Evolutionary conservation across 2,329 filamentous ascomycete species (phyloP).

Genomic region (Fusarium haematococcum): DNA sequence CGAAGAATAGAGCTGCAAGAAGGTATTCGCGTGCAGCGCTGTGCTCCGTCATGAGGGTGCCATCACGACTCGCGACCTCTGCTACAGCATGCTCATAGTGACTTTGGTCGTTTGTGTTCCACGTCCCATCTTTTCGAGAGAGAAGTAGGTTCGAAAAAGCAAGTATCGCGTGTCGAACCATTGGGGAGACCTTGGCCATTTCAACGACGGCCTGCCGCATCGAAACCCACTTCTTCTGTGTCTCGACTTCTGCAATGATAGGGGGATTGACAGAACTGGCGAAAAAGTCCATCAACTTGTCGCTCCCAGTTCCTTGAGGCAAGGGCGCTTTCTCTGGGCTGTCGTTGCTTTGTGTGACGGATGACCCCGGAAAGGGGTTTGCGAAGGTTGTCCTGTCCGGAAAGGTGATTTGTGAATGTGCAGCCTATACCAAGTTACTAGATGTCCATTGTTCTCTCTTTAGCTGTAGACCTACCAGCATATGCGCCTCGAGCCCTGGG

Average conservation of each 20-base stretch:
- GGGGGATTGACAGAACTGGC: constrained; percentile 61
- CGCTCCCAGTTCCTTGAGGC: constrained; percentile 21
- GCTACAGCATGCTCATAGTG: constrained; percentile 53
- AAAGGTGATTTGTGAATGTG: constrained; percentile 41
- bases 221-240: constrained; percentile 62
- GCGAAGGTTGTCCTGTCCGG: constrained; percentile 38
- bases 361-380: constrained; percentile 36
- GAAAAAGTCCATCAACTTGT: constrained; percentile 61
- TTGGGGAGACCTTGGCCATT: constrained; percentile 59
- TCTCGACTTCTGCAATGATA: constrained; percentile 65
- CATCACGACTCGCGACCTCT: constrained; percentile 47
- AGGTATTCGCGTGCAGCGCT: constrained; percentile 54
- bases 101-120: constrained; percentile 49
- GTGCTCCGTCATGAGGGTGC: constrained; percentile 41
- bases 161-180: constrained; percentile 62
- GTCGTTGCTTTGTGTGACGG: constrained; percentile 35
- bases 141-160: constrained; percentile 63
- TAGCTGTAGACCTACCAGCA: constrained; percentile 29
- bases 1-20: constrained; percentile 64
- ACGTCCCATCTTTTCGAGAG: constrained; percentile 49
- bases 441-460: background rate
- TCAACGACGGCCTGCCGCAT: constrained; percentile 61
- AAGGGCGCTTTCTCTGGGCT: constrained; percentile 19
- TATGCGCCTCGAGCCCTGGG: constrained; percentile 38
- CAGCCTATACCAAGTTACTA: constrained; percentile 19